These are phyloP conservation scores for Venturiaceae sp. DNA, from an alignment of 2,329 filamentous ascomycete genomes.

Conservation along the genomic window DNA sequence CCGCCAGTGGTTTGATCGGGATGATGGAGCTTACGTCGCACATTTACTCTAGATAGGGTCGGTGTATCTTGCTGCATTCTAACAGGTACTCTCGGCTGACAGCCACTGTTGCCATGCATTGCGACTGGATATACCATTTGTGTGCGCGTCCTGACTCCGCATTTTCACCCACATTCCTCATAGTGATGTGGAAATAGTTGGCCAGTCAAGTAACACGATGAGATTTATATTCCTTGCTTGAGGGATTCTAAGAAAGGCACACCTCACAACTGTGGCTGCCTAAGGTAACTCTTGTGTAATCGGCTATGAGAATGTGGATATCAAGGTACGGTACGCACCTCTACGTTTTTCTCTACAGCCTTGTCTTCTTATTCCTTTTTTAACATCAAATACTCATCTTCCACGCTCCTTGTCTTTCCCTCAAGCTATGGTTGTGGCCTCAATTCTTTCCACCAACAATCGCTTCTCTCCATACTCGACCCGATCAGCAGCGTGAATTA, in stretches of 20 bases:
- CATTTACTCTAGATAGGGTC: neutral
- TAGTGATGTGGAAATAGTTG: neutral
- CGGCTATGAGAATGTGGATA: neutral
- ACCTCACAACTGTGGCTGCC: neutral
- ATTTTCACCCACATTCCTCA: neutral
- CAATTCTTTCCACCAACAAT: neutral
- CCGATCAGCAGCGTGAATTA: neutral
- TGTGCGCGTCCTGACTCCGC: neutral
- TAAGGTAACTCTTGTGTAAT: too few relatives aligned
- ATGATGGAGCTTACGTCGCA: neutral
- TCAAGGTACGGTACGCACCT: neutral
- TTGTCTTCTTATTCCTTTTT: neutral
- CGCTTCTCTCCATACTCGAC: neutral
- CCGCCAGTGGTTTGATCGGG: too few relatives aligned
- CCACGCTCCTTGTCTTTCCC: neutral
- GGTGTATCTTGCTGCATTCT: too few relatives aligned
- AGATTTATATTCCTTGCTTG: neutral
- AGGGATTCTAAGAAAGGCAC: neutral
- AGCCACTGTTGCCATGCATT: neutral
- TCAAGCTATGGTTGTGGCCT: neutral
- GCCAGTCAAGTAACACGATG: neutral
- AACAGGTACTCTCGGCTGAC: too few relatives aligned
- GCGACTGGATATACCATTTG: neutral
- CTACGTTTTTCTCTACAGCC: neutral
- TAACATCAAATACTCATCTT: neutral